phyloP scores from a whole-genome alignment of 1,284 basidiomycete species.

The Volvariella surrecta region DNA sequence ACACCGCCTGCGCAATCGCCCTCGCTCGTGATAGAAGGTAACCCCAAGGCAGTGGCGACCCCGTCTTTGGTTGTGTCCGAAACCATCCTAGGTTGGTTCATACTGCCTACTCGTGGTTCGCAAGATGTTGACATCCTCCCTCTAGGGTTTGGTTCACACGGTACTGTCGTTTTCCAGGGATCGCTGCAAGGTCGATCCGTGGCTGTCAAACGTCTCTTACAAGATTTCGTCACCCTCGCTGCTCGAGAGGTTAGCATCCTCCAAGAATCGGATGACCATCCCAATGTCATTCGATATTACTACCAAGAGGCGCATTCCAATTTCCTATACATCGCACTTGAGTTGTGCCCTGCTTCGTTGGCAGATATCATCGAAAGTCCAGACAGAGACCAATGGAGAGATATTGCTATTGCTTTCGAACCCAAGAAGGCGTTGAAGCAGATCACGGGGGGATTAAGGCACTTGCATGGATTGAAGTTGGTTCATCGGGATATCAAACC shows the following conservation, averaged over 20 bases:
- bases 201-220: conserved; percentile 92
- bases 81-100: conserved; percentile 59
- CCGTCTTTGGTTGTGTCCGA: conserved; percentile 65
- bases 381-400: conserved; percentile 52
- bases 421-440: conserved; percentile 85
- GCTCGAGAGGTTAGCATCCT: conserved; percentile 91
- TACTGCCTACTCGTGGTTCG: not conserved
- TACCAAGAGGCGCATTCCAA: conserved; percentile 92
- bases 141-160: conserved; percentile 90
- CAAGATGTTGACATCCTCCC: not conserved
- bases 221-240: conserved; percentile 93
- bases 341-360: conserved; percentile 91
- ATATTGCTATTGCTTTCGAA: conserved; percentile 66
- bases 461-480: conserved; percentile 92
- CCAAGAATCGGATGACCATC: conserved; percentile 96
- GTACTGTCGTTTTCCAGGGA: conserved; percentile 91
- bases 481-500: conserved; percentile 99
- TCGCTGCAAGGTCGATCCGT: conserved; percentile 94
- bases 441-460: conserved; percentile 82
- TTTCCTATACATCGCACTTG: conserved; percentile 96
- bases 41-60: conserved; percentile 14
- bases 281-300: conserved; percentile 97
- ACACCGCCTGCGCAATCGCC: conserved; percentile 10
- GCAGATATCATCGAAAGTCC: conserved; percentile 89
- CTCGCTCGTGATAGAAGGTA: conserved; percentile 23